These are phyloP conservation scores for Vicia villosa DNA, from an alignment of 306 rosid species.

Conservation along the genomic window DNA sequence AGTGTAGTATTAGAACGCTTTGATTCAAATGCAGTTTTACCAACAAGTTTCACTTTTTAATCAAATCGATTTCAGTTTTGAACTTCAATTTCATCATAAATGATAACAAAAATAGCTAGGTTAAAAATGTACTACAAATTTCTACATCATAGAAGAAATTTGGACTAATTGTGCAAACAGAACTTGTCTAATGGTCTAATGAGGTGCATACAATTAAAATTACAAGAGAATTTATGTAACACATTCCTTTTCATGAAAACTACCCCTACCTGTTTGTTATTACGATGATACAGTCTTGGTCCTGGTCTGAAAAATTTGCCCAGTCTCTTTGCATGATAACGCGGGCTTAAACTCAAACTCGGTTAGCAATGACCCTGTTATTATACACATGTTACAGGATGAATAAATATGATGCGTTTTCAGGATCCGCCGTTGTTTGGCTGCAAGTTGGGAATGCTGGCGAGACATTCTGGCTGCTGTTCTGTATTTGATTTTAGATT, in stretches of 20 bases:
- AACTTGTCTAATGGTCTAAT: background rate
- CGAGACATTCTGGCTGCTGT: slow-evolving; percentile 23
- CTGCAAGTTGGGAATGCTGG: slow-evolving; percentile 26
- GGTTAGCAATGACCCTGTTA: slow-evolving; percentile 24
- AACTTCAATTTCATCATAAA: background rate
- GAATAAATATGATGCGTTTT: slow-evolving; percentile 1
- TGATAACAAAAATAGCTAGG: background rate
- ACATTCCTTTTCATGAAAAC: slow-evolving; percentile 17
- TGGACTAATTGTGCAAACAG: slow-evolving; percentile 1
- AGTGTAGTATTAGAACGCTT: background rate
- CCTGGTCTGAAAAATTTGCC: slow-evolving; percentile 29
- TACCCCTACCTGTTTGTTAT: slow-evolving; percentile 1
- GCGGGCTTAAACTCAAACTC: slow-evolving; percentile 2
- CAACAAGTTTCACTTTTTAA: background rate
- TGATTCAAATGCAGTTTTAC: background rate
- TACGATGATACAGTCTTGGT: slow-evolving; percentile 14
- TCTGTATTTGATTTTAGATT: slow-evolving; percentile 22
- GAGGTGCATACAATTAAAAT: slow-evolving; percentile 23
- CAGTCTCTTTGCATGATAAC: slow-evolving; percentile 20
- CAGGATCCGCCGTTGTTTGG: slow-evolving; percentile 8
- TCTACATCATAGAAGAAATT: background rate
- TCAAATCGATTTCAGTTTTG: background rate
- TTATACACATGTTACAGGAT: slow-evolving; percentile 16
- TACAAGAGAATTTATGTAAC: background rate
- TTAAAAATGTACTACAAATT: background rate